phyloP scores from a whole-genome alignment of 495 filamentous ascomycete species.

The Paragyromitra xinjiangensis region DNA sequence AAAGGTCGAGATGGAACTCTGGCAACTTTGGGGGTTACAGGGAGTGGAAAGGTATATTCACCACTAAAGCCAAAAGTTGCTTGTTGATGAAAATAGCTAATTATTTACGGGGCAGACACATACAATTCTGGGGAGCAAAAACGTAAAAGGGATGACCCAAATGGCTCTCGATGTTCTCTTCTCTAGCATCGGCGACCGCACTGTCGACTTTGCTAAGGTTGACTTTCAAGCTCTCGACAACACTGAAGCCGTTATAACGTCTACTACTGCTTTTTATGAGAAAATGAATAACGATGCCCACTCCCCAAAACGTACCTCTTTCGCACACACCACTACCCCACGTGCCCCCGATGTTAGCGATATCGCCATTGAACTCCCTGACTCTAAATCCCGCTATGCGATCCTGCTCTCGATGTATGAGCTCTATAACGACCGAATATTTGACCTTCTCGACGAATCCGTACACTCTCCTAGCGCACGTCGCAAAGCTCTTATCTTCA shows the following conservation, averaged over 20 bases:
- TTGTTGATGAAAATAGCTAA: constrained; percentile 42
- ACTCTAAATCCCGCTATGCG: constrained; percentile 81
- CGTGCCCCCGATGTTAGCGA: constrained; percentile 78
- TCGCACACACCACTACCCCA: constrained; percentile 53
- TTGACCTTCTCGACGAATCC: constrained; percentile 78
- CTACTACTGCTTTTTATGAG: constrained; percentile 81
- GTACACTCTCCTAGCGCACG: constrained; percentile 66
- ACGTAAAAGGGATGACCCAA: constrained; percentile 88
- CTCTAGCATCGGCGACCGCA: constrained; percentile 73
- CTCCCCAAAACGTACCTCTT: constrained; percentile 58
- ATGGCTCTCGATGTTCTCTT: constrained; percentile 90
- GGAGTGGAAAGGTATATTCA: constrained; percentile 84
- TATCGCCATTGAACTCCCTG: constrained; percentile 69
- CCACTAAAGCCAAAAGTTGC: not conserved
- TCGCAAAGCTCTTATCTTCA: constrained; percentile 56
- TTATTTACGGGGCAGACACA: constrained; percentile 73
- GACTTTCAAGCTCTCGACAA: constrained; percentile 71
- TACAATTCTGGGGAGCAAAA: constrained; percentile 91
- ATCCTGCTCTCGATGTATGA: constrained; percentile 97
- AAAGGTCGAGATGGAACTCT: constrained; percentile 87
- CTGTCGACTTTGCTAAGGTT: constrained; percentile 64
- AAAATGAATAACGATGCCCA: constrained; percentile 53
- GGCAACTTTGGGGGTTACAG: constrained; percentile 93
- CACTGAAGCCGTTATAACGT: constrained; percentile 83
- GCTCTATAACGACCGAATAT: constrained; percentile 98